A percentile compares a stretch with the other conserved stretches of the same genome.
These are phyloP conservation scores for Phellinidium pouzarii DNA, from an alignment of 1,284 basidiomycete genomes.

Conservation along the genomic window DNA sequence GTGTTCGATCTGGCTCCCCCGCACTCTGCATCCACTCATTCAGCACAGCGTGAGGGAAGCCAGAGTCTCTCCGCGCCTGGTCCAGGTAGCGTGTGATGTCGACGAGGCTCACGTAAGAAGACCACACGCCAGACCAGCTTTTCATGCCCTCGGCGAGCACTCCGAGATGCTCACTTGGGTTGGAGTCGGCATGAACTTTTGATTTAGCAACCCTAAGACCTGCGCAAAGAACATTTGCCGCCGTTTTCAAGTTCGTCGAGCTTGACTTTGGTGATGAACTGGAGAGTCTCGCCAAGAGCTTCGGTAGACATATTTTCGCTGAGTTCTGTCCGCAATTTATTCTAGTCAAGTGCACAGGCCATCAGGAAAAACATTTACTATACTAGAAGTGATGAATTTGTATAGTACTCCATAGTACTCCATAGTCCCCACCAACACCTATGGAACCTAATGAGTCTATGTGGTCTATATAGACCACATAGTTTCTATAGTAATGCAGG, in stretches of 20 bases:
- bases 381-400: too few species aligned
- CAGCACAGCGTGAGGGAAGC: conserved; percentile 7
- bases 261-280: conserved; percentile 38
- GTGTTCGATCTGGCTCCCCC: conserved; percentile 10
- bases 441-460: too few species aligned
- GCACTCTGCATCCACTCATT: conserved; percentile 13
- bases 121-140: conserved; percentile 14
- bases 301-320: conserved; percentile 13
- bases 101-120: conserved; percentile 6
- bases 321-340: too few species aligned
- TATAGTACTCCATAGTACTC: too few species aligned
- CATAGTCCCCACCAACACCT: too few species aligned
- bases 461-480: too few species aligned
- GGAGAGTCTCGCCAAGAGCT: conserved; percentile 26
- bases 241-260: conserved; percentile 30
- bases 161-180: conserved; percentile 4
- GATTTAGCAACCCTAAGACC: neutral
- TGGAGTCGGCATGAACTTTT: neutral
- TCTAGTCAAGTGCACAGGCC: too few species aligned
- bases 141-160: conserved; percentile 13
- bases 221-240: neutral
- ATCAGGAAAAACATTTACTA: too few species aligned
- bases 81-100: conserved; percentile 14
- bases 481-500: too few species aligned
- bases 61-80: conserved; percentile 13